Base-by-base conservation (phyloP, 2,329 filamentous ascomycete species). In the Colletotrichum liaoningense region DNA sequence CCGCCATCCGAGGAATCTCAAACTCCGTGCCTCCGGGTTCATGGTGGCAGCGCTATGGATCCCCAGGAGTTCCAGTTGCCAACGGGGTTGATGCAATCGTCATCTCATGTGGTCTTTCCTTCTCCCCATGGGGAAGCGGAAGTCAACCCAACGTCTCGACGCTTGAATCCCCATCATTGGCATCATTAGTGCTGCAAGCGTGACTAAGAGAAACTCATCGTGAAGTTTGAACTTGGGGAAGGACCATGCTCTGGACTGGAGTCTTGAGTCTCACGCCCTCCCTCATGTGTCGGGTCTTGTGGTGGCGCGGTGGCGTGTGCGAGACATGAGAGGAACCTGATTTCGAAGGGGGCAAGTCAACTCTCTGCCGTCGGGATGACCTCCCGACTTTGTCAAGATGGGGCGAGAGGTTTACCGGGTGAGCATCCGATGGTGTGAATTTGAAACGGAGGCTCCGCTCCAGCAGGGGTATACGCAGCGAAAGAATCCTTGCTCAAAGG, bases 371-470 rank as follows among this genome's bases (percentile, higher is more conserved):
- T 49, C 42, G 67, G 67, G 30, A 65, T 19, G 19, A 28, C 60
- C 52, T 62, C 70, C 70, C 63, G 63, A 65, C 33, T 24, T 12
- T 9, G 33, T 42, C 14, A 46, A 7, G 49, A 24, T 24, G 19
- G 30, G 11, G 16, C 46, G 33, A 24, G n/a, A 26, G 24, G n/a
- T 46, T 30, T 33, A 38, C 60, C 54, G 60, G 66, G 33, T 30
- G 42, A 24, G 52, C 66, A 70, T 49, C 70, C 66, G 67, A 70
- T 52, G 65, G 55, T 65, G 65, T 73, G 54, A 62, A 30, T 57
- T 59, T 28, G 67, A 70, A 63, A 70, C 67, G 60, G 60, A 57
- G 67, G 67, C 49, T 59, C 67, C 60, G 71, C 67, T 14, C 19
- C 1, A 16, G n/a, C 67, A 57, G 19, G 71, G 71, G 65, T 66